Evolutionary conservation across 495 filamentous ascomycete species (phyloP).

Genomic region (Clavariopsis aquatica): DNA sequence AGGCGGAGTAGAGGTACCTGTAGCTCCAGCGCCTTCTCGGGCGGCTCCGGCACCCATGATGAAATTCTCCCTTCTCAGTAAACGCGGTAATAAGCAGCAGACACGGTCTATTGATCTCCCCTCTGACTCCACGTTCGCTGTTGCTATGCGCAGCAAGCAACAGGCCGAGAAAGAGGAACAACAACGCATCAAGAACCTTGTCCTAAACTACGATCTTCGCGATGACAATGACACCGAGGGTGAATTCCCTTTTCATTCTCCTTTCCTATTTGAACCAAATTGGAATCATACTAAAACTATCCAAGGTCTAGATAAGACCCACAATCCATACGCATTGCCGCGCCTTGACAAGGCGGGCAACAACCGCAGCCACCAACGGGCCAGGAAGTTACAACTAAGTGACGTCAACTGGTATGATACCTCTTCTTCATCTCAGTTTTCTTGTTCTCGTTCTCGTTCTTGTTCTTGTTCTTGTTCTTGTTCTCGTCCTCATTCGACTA

Average conservation of each 20-base stretch:
- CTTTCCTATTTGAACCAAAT: slow-evolving; percentile 46
- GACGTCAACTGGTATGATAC: slow-evolving; percentile 89
- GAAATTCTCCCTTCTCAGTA: slow-evolving; percentile 95
- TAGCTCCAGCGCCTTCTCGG: slow-evolving; percentile 32
- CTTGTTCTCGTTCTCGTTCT: background rate
- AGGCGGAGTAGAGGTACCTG: slow-evolving; percentile 47
- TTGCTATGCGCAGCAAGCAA: slow-evolving; percentile 93
- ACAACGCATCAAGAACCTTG: slow-evolving; percentile 94
- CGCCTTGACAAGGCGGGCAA: slow-evolving; percentile 65
- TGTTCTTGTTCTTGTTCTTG: too few species aligned
- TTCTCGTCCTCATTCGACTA: background rate
- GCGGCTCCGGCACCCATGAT: slow-evolving; percentile 60
- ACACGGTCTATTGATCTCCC: slow-evolving; percentile 92
- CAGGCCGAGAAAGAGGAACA: slow-evolving; percentile 95
- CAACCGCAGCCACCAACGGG: slow-evolving; percentile 75
- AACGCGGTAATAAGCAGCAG: slow-evolving; percentile 95
- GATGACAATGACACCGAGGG: slow-evolving; percentile 76
- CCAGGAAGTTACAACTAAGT: slow-evolving; percentile 88
- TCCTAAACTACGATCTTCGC: slow-evolving; percentile 91
- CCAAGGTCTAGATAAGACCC: slow-evolving; percentile 36
- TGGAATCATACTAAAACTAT: slow-evolving; percentile 33
- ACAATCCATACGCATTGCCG: slow-evolving; percentile 40
- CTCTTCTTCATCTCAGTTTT: background rate
- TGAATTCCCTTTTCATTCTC: slow-evolving; percentile 54
- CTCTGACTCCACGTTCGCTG: slow-evolving; percentile 89